Percentiles rank a stretch among this genome's conserved stretches.
Conservation (phyloP, 73 alveolate genomes). For the Paramecium caudatum region DNA sequence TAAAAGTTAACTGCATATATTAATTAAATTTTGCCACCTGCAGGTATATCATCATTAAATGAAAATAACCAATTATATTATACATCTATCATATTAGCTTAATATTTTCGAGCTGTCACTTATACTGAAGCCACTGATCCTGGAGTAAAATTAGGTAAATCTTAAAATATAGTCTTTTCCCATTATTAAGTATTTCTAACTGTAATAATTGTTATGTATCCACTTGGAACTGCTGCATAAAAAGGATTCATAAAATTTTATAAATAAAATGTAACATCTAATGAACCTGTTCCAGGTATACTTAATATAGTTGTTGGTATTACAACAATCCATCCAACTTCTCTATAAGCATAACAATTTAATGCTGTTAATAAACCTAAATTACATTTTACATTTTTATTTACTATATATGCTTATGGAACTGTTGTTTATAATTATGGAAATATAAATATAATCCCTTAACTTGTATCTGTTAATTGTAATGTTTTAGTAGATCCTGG, state of each 20-base stretch:
- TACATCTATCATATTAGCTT: slow-evolving; percentile 60
- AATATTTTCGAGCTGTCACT: slow-evolving; percentile 10
- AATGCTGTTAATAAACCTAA: not conserved
- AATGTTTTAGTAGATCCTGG: slow-evolving; percentile 36
- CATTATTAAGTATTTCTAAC: not conserved
- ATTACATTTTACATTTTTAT: slow-evolving; percentile 36
- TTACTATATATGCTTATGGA: slow-evolving; percentile 59
- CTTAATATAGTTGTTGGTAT: not conserved
- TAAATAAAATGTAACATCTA: slow-evolving; percentile 44
- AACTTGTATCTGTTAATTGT: not conserved
- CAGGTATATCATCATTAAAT: slow-evolving; percentile 55
- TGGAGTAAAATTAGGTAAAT: slow-evolving; percentile 38
- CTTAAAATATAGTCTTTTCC: slow-evolving; percentile 28
- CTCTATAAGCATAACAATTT: slow-evolving; percentile 67
- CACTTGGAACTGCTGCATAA: slow-evolving; percentile 61
- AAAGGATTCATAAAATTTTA: slow-evolving; percentile 41
- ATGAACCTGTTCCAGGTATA: slow-evolving; percentile 33
- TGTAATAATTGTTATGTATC: not conserved
- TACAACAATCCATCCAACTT: slow-evolving; percentile 63
- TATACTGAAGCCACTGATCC: slow-evolving; percentile 10
- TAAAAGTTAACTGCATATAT: slow-evolving; percentile 61
- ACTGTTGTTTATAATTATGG: slow-evolving; percentile 27
- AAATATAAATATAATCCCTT: slow-evolving; percentile 16
- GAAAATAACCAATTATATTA: slow-evolving; percentile 60
- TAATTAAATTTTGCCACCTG: slow-evolving; percentile 42